Conservation (phyloP, 257 asterid species). For the Jacaranda copaia region DNA sequence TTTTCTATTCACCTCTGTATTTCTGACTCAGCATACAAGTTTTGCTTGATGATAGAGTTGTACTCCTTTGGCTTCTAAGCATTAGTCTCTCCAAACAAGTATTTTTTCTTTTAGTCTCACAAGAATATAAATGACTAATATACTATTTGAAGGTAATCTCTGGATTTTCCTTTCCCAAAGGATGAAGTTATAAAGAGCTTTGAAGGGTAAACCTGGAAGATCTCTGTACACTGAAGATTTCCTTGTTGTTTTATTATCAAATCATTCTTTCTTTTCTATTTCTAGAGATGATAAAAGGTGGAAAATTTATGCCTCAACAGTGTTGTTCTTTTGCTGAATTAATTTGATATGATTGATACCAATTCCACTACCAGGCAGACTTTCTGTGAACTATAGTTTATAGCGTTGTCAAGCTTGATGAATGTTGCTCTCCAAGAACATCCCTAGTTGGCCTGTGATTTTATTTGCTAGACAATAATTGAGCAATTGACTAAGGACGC, state of each 20-base stretch:
- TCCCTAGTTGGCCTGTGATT: neutral
- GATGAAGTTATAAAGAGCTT: neutral
- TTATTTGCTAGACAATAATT: neutral
- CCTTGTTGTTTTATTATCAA: neutral
- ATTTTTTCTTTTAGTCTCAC: neutral
- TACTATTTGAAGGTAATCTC: neutral
- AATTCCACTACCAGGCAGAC: neutral
- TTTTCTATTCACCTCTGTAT: neutral
- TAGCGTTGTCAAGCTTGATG: neutral
- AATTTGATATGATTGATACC: neutral
- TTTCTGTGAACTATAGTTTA: neutral
- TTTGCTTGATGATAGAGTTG: constrained; percentile 5
- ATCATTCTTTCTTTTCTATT: neutral
- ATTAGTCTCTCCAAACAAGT: neutral
- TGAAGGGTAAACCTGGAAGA: neutral
- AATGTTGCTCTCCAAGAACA: too few species aligned
- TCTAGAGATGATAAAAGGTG: neutral
- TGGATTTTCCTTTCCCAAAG: neutral
- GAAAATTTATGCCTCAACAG: neutral
- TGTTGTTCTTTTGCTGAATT: neutral
- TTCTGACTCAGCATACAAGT: neutral
- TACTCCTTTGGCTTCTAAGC: neutral
- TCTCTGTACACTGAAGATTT: neutral
- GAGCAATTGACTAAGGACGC: too few species aligned
- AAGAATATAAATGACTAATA: neutral